These are phyloP conservation scores for Botryotinia narcissicola DNA, from an alignment of 2,329 filamentous ascomycete species.

Conservation along the genomic window DNA sequence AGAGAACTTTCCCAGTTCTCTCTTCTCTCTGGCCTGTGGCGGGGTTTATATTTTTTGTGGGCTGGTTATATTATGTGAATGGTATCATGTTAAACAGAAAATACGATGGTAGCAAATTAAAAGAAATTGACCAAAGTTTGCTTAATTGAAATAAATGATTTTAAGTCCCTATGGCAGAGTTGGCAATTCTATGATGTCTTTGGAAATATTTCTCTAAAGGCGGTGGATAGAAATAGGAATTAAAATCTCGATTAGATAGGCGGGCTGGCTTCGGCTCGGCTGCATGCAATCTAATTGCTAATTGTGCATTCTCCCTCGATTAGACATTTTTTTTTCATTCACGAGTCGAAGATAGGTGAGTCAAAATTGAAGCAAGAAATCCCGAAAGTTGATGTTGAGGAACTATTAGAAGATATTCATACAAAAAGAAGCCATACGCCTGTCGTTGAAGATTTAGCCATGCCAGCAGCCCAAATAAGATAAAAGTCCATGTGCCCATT, in stretches of 20 bases:
- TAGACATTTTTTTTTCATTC: constrained; percentile 1
- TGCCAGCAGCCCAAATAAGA: constrained; percentile 23
- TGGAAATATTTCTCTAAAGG: constrained; percentile 16
- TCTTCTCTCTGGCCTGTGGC: background rate
- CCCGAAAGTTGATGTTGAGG: constrained; percentile 15
- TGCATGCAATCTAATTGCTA: background rate
- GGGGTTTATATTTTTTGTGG: background rate
- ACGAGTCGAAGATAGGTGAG: background rate
- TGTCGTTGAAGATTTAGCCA: constrained; percentile 32
- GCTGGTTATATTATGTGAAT: constrained; percentile 13
- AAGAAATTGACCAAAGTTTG: constrained; percentile 13
- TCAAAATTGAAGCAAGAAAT: background rate
- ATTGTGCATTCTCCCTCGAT: background rate
- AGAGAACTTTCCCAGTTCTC: constrained; percentile 18
- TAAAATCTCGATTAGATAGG: background rate
- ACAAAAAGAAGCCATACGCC: constrained; percentile 26
- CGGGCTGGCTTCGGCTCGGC: background rate
- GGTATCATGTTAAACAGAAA: constrained; percentile 5
- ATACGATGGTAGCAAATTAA: background rate
- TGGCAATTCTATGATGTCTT: constrained; percentile 9
- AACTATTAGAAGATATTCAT: constrained; percentile 31
- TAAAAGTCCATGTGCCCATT: constrained; percentile 20
- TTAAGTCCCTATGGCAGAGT: background rate
- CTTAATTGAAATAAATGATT: background rate
- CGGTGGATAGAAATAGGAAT: background rate